These are phyloP conservation scores for Pichia sp. DNA, from an alignment of 1,139 yeast species.

Conservation along the genomic window DNA sequence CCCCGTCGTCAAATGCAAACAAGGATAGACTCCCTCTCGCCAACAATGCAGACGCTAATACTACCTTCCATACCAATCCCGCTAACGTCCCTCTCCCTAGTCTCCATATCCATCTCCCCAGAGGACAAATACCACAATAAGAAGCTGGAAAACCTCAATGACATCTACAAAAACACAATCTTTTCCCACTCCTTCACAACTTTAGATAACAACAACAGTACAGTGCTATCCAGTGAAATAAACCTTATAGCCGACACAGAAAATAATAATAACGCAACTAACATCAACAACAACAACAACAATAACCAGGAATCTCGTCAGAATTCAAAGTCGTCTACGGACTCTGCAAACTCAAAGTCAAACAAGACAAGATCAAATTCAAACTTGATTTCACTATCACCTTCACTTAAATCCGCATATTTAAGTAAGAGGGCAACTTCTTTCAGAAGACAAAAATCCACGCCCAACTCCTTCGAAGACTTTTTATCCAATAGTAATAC, in stretches of 20 bases:
- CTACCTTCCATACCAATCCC: neutral
- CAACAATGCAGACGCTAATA: neutral
- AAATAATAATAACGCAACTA: neutral
- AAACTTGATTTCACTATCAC: slow-evolving; percentile 5
- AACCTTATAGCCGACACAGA: too few relatives aligned
- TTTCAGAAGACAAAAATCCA: slow-evolving; percentile 2
- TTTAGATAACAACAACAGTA: neutral
- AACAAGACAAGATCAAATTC: neutral
- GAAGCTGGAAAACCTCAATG: neutral
- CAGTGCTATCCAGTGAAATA: too few relatives aligned
- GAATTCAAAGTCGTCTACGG: neutral
- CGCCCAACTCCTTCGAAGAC: neutral
- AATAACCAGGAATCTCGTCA: neutral
- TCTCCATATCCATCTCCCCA: slow-evolving; percentile 6
- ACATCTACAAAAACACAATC: neutral
- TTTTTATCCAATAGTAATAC: neutral
- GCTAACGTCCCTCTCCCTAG: neutral
- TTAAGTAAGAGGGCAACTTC: slow-evolving; percentile 8
- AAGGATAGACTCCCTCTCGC: too few relatives aligned
- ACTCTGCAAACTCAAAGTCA: neutral
- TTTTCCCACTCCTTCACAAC: neutral
- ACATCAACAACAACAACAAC: too few relatives aligned
- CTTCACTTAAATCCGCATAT: slow-evolving; percentile 14
- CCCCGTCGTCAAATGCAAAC: too few relatives aligned
- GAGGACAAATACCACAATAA: neutral